Percentiles rank a stretch among this genome's conserved stretches.
These are phyloP conservation scores for Phytophthora macrochlamydospora DNA, from an alignment of 352 stramenopile genomes.

Conservation along the genomic window DNA sequence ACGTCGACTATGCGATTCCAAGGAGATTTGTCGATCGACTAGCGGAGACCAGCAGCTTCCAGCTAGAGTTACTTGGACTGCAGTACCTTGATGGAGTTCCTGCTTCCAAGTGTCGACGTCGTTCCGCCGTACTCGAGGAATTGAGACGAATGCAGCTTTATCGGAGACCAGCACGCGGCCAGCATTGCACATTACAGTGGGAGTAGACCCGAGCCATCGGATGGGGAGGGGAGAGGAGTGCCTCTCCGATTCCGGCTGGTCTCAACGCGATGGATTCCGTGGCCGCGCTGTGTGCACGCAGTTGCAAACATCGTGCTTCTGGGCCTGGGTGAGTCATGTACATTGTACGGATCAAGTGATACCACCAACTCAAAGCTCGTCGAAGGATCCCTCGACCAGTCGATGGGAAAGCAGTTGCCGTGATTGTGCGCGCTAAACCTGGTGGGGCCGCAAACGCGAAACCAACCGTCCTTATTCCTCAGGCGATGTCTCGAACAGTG, in stretches of 20 bases:
- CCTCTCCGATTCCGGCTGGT: constrained; percentile 28
- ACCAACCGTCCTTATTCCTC: background rate
- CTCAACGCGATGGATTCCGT: constrained; percentile 3
- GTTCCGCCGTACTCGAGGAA: background rate
- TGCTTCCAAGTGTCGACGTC: background rate
- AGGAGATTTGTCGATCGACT: background rate
- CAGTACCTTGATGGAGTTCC: background rate
- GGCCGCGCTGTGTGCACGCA: background rate
- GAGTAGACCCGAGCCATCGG: constrained; percentile 14
- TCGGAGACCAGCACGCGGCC: constrained; percentile 3
- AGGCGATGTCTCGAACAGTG: background rate
- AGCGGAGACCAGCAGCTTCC: background rate
- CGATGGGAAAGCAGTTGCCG: background rate
- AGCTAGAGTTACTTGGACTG: background rate
- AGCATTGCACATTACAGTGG: constrained; percentile 11
- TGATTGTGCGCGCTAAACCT: background rate
- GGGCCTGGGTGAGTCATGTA: too few species aligned
- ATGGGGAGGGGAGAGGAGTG: constrained; percentile 19
- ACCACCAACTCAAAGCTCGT: background rate
- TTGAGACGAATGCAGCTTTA: constrained; percentile 13
- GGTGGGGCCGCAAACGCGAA: background rate
- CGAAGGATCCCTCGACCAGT: background rate
- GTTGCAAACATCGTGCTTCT: background rate
- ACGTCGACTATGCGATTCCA: background rate
- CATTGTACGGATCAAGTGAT: too few species aligned